A percentile compares a stretch with the other conserved stretches of the same genome.
phyloP scores from a whole-genome alignment of 441 rosid species.

The Gossypium lobatum region DNA sequence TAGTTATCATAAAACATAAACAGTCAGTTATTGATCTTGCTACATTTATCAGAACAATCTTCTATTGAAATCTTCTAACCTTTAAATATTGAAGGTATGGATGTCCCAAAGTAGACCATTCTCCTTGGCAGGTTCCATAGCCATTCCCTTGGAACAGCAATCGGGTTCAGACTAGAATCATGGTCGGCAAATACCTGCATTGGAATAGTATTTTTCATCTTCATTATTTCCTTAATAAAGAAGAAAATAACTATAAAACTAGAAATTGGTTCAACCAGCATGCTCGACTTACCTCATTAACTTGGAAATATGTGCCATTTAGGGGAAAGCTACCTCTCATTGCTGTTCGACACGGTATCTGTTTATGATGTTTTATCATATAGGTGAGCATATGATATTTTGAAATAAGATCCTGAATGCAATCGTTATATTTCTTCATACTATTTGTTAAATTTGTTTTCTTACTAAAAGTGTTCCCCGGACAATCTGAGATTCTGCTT shows the following conservation, averaged over 20 bases:
- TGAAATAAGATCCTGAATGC: neutral
- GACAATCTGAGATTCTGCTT: constrained; percentile 46
- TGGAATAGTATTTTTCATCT: neutral
- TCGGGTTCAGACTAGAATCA: constrained; percentile 43
- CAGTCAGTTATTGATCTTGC: neutral
- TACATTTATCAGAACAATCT: neutral
- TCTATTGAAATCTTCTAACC: constrained; percentile 23
- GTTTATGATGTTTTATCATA: constrained; percentile 14
- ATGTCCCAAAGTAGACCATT: constrained; percentile 58
- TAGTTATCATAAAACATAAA: constrained; percentile 15
- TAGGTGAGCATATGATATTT: constrained; percentile 2
- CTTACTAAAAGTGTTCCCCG: constrained; percentile 62
- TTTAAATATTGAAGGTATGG: constrained; percentile 53
- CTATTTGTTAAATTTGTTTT: neutral
- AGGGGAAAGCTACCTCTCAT: constrained; percentile 62
- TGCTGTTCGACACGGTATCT: constrained; percentile 63
- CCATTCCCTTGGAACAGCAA: constrained; percentile 45
- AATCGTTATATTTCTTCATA: neutral
- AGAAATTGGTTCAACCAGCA: neutral
- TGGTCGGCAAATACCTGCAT: constrained; percentile 59
- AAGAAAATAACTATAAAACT: neutral
- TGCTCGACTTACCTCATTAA: constrained; percentile 39
- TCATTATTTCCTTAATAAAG: neutral
- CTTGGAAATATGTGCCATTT: constrained; percentile 62
- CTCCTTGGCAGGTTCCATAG: constrained; percentile 44